A percentile compares a stretch with the other conserved stretches of the same genome.
These are phyloP conservation scores for Talaromyces amestolkiae DNA, from an alignment of 2,329 filamentous ascomycete genomes.

Conservation along the genomic window DNA sequence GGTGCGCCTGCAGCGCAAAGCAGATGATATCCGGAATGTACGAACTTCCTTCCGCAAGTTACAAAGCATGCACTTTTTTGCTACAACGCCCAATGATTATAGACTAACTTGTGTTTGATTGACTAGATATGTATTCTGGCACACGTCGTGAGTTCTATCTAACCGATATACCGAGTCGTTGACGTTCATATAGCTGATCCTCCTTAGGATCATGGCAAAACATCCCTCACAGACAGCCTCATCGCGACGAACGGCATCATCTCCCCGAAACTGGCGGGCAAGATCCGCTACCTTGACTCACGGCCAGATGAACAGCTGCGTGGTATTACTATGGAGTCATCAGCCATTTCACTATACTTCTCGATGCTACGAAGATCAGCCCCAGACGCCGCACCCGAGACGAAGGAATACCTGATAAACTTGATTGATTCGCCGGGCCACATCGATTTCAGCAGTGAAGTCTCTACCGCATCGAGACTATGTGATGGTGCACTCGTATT, in stretches of 20 bases:
- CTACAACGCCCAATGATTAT: not conserved
- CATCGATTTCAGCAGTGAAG: conserved; percentile 98
- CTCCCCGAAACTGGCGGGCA: conserved; percentile 92
- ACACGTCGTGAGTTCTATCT: conserved; percentile 66
- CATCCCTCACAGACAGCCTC: conserved; percentile 90
- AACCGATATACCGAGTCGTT: not conserved
- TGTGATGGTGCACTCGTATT: conserved; percentile 93
- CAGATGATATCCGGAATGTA: conserved; percentile 90
- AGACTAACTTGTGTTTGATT: not conserved
- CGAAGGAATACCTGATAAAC: conserved; percentile 93
- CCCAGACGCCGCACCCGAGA: conserved; percentile 65
- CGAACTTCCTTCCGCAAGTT: conserved; percentile 31
- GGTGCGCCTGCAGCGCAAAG: conserved; percentile 80
- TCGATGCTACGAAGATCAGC: conserved; percentile 76
- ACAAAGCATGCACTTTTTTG: not conserved
- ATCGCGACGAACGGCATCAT: conserved; percentile 99
- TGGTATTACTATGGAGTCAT: conserved; percentile 99
- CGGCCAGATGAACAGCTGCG: conserved; percentile 91
- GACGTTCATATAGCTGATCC: not conserved
- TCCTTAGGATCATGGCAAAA: conserved; percentile 87
- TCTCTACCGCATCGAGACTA: conserved; percentile 88
- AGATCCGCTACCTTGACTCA: conserved; percentile 96
- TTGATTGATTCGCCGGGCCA: conserved; percentile 97
- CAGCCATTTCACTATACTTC: conserved; percentile 94
- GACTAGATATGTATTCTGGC: conserved; percentile 86